Conservation (phyloP, 352 stramenopile genomes). For the Phytophthora crassamura region DNA sequence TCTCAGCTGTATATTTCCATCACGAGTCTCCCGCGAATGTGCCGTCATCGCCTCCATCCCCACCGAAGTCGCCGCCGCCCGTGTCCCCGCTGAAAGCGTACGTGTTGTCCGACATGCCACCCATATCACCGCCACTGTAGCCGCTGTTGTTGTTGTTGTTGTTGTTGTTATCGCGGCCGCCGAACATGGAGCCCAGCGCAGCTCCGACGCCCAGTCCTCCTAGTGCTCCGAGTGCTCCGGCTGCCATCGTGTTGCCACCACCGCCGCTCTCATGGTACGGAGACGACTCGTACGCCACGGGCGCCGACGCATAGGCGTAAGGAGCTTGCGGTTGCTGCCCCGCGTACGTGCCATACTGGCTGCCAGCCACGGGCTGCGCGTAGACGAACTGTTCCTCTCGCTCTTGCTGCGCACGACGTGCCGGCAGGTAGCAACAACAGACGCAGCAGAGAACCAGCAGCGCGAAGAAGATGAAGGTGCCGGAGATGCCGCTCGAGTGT, state of each 20-base stretch:
- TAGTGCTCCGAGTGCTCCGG: conserved; percentile 52
- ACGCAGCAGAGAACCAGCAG: conserved; percentile 57
- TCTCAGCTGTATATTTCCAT: conserved; percentile 10
- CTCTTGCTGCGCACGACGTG: conserved; percentile 33
- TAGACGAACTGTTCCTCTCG: conserved; percentile 45
- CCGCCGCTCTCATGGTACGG: conserved; percentile 27
- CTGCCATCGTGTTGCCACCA: conserved; percentile 32
- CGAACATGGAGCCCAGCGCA: conserved; percentile 52
- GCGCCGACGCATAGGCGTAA: conserved; percentile 63
- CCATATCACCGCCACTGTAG: conserved; percentile 52
- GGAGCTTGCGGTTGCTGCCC: conserved; percentile 42
- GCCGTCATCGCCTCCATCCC: conserved; percentile 41
- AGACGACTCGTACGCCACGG: conserved; percentile 33
- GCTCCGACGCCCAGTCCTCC: conserved; percentile 60
- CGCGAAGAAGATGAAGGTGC: conserved; percentile 47
- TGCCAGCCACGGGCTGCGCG: conserved; percentile 39
- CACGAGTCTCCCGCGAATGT: conserved; percentile 66
- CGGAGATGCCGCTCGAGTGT: conserved; percentile 34
- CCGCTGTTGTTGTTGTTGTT: conserved; percentile 24
- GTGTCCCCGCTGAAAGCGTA: conserved; percentile 70
- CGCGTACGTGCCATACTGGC: conserved; percentile 52
- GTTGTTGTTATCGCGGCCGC: conserved; percentile 35
- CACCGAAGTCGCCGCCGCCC: conserved; percentile 41
- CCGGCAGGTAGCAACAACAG: conserved; percentile 61
- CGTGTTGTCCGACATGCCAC: conserved; percentile 38